A percentile compares a stretch with the other conserved stretches of the same genome.
Conservation (phyloP, 129 eudicot species). For the Deinandra increscens region DNA sequence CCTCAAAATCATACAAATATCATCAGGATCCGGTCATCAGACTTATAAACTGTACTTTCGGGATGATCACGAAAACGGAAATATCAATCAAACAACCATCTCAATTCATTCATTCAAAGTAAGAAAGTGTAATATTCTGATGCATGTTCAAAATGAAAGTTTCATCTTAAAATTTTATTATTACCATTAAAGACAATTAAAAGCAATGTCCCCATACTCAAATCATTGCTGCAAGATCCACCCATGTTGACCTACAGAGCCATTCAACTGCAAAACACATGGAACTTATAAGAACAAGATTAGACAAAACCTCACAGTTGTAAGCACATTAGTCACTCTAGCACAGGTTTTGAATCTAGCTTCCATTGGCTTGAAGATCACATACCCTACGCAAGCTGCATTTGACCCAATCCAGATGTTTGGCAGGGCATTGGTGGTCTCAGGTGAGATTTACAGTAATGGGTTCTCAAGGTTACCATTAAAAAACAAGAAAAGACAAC, state of each 20-base stretch:
- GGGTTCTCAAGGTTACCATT: too few species aligned
- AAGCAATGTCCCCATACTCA: constrained; percentile 8
- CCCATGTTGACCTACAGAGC: constrained; percentile 9
- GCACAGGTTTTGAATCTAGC: too few species aligned
- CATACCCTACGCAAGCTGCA: too few species aligned
- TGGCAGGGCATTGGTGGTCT: too few species aligned
- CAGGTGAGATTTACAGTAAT: too few species aligned
- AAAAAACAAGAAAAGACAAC: background rate
- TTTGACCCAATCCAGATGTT: too few species aligned
- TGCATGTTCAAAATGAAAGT: constrained; percentile 23
- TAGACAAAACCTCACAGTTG: background rate
- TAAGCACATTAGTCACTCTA: too few species aligned
- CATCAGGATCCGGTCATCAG: background rate
- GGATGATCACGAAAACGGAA: constrained; percentile 2
- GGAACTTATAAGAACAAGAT: background rate
- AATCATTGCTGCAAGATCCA: constrained; percentile 14
- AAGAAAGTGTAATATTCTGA: constrained; percentile 14
- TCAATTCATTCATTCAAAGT: constrained; percentile 19
- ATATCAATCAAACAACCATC: constrained; percentile 4
- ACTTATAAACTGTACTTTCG: background rate
- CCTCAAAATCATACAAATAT: background rate
- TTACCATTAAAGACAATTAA: constrained; percentile 18
- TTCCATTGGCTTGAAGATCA: too few species aligned
- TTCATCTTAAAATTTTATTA: constrained; percentile 26
- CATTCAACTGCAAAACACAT: constrained; percentile 28